Evolutionary conservation across 2,329 filamentous ascomycete genomes (phyloP), one percentile per base, ranked within the genome.

Genomic region (Diaporthe ilicicola): DNA sequence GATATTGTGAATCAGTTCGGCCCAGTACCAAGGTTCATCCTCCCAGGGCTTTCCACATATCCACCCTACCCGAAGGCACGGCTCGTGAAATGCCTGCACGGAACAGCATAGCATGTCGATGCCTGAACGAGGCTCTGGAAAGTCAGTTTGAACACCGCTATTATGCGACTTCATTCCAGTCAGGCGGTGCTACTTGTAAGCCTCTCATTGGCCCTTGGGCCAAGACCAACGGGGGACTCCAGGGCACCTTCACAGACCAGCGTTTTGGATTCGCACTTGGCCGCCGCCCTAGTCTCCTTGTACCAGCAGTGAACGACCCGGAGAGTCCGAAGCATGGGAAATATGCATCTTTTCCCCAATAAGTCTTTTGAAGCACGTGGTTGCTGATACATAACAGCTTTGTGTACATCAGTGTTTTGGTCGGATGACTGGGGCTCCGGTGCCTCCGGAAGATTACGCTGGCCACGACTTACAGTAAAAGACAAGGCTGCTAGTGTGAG

Each of bases 61-160:
- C 56, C 51, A 19, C 24, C 48, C 51, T 24, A 37, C 50, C 50
- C 59, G 59, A 64, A 29, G 59, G 29, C 32, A 27, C 13, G 29
- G 59, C 46, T 59, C 51, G 44, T 34, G 22, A 48, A 15, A 15
- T 37, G 22, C 3, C 13, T 19, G n/a, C 44, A 2, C 24, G 17
- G 37, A 34, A 17, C 29, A 22, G 53, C 65, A 68, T 56, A 27
- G 37, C 17, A 39, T 22, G 19, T 24, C 29, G 10, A 24, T 59
- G 65, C 53, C 51, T 56, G 39, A 50, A 46, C 65, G 51, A 54
- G 65, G 51, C 54, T 68, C 53, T 27, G 29, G 22, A 64, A 64
- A 64, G 59, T 64, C 59, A 64, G 50, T 64, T 64, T 64, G 34
- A 44, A 64, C n/a, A 50, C 54, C 42, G 56, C 67, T 34, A 24